Base-by-base conservation (phyloP, 768 basidiomycete species). In the Podaxis sp. region DNA sequence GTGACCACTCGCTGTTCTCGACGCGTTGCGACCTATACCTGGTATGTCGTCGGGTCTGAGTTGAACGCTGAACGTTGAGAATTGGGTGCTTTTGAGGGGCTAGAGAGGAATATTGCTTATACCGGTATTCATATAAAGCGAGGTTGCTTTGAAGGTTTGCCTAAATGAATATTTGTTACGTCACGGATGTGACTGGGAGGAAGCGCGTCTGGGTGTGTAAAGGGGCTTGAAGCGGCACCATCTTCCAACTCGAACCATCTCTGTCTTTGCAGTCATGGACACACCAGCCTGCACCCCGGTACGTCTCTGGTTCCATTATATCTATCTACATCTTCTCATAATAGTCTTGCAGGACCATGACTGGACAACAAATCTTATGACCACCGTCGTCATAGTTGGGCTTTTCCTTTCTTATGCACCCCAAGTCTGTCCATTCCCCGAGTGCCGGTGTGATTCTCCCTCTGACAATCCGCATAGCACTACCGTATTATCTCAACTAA, bases 361-460 rank as follows among this genome's bases (percentile, higher is more conserved):
- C 73, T 84, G 87, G 79, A 81, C 86, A 65, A 84, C 85, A 3
- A 80, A 85, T n/a, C 69, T 85, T 12, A 81, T 96, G 27, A 87
- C 88, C 0, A 72, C 79, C 9, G 76, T 85, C 29, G 85, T 96
- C 19, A 85, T 83, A 67, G 68, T 82, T 61, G 94, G 96, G 4
- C 79, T 96, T 49, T 72, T 94, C 59, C 67, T 93, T 50, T 95
- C 93, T 25, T 97, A 96, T 75, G 71, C 86, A 2, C 96, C 95
- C 1, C 94, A 94, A 77, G 91, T 89, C 19, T 24, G 25, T 38
- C 43, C 38, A 33, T 27, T 15, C 29, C 29, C 25, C 11, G 57
- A 25, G 51, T 29, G 41, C 47, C 33, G 55, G 33, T 2, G 25
- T 47, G 62, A 43, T 52, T 36, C 36, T 57, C 52, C 49, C n/a